Conservation (phyloP, 352 stramenopile species). For the Globisporangium cystogenes region DNA sequence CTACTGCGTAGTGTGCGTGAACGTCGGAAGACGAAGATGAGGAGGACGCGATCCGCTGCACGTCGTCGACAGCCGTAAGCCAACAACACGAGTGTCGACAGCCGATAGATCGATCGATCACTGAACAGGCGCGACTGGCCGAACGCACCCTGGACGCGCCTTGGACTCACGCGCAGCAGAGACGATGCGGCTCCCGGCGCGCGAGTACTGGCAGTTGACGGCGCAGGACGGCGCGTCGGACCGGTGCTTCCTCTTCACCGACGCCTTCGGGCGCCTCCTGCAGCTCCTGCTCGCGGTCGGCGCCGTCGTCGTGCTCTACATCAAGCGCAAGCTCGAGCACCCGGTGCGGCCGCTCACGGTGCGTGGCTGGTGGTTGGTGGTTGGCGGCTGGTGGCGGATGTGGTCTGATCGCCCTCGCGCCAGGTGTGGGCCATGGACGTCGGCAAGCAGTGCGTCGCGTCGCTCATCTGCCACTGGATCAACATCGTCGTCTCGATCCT, state of each 20-base stretch:
- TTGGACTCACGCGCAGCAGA: background rate
- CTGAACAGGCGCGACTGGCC: background rate
- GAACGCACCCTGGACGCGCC: background rate
- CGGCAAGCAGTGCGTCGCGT: conserved; percentile 58
- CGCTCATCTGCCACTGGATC: conserved; percentile 51
- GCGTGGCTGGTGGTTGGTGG: too few species aligned
- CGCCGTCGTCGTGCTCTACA: conserved; percentile 58
- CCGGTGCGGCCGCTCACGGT: conserved; percentile 58
- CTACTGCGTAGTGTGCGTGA: too few species aligned
- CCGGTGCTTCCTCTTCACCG: conserved; percentile 65
- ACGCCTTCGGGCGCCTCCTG: conserved; percentile 51
- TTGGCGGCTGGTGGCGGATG: too few species aligned
- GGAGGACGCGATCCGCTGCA: too few species aligned
- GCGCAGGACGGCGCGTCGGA: conserved; percentile 19
- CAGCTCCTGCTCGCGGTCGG: conserved; percentile 47
- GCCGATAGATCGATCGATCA: too few species aligned
- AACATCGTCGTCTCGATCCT: conserved; percentile 63
- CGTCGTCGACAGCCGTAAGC: background rate
- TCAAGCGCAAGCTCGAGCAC: conserved; percentile 76
- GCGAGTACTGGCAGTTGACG: conserved; percentile 14
- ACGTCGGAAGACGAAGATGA: too few species aligned
- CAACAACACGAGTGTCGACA: too few species aligned
- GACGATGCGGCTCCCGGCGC: background rate
- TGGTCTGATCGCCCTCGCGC: background rate
- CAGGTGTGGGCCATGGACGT: conserved; percentile 69